Percentiles rank a stretch among this genome's conserved stretches.
Conservation (phyloP, 805 yeast species). For the Monosporozyma unispora region DNA sequence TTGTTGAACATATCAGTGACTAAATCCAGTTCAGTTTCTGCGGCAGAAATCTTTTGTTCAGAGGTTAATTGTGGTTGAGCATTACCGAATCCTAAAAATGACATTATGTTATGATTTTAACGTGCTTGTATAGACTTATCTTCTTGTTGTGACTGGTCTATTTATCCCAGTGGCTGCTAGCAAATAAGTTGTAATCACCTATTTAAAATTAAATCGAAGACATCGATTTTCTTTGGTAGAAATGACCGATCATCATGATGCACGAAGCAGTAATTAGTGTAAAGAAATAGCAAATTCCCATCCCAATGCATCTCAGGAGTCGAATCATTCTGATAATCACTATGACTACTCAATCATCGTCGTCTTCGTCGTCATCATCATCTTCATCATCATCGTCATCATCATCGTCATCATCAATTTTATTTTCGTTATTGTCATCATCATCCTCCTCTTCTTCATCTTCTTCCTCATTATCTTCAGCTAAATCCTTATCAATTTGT, state of each 20-base stretch:
- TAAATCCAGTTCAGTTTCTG: constrained; percentile 94
- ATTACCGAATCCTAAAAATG: constrained; percentile 68
- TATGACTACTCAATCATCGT: too few relatives aligned
- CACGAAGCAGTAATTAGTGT: neutral
- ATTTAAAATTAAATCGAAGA: neutral
- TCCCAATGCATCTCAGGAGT: neutral
- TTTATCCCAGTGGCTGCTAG: neutral
- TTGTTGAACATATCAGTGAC: constrained; percentile 97
- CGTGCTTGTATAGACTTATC: too few relatives aligned
- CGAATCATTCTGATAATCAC: neutral
- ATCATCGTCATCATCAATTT: constrained; percentile 33
- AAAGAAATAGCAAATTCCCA: neutral
- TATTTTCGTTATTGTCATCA: constrained; percentile 37
- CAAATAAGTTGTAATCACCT: neutral
- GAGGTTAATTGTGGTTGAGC: constrained; percentile 64
- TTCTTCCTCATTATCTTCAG: constrained; percentile 38
- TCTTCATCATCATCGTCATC: constrained; percentile 36
- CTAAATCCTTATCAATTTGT: constrained; percentile 38
- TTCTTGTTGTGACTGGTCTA: neutral
- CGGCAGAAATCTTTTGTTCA: constrained; percentile 75
- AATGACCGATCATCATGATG: neutral
- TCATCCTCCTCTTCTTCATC: constrained; percentile 35
- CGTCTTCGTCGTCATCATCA: constrained; percentile 32
- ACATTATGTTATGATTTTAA: constrained; percentile 43
- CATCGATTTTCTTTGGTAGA: neutral